These are phyloP conservation scores for Botrytis hyacinthi DNA, from an alignment of 2,329 filamentous ascomycete genomes.

Conservation along the genomic window DNA sequence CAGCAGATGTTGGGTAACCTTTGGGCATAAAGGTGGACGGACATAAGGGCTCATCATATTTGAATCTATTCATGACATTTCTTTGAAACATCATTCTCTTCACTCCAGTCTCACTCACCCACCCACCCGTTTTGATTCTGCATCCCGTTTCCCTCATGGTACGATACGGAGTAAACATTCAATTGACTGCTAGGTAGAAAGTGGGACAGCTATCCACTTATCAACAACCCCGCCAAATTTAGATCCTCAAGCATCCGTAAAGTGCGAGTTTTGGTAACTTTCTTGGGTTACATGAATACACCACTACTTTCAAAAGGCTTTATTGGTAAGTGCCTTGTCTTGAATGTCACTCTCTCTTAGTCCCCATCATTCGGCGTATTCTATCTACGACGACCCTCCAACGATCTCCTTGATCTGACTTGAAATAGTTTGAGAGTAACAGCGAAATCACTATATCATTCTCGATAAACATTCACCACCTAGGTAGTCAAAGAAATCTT, in stretches of 20 bases:
- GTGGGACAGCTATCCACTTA: not conserved
- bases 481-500: not conserved
- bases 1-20: not conserved
- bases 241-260: not conserved
- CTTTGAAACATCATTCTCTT: not conserved
- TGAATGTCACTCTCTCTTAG: not conserved
- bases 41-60: not conserved
- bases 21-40: not conserved
- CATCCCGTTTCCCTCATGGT: not conserved
- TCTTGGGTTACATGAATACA: not conserved
- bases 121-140: not conserved
- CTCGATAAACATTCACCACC: not conserved
- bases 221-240: not conserved
- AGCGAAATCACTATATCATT: not conserved
- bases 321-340: slow-evolving; percentile 5
- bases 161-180: not conserved
- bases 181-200: not conserved
- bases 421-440: not conserved
- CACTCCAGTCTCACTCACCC: not conserved
- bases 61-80: not conserved
- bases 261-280: not conserved
- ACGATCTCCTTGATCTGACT: not conserved
- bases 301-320: not conserved
- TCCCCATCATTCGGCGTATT: not conserved
- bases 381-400: not conserved